A percentile compares a stretch with the other conserved stretches of the same genome.
phyloP scores from a whole-genome alignment of 1,139 yeast species.

The Hansenula lynferdii region DNA sequence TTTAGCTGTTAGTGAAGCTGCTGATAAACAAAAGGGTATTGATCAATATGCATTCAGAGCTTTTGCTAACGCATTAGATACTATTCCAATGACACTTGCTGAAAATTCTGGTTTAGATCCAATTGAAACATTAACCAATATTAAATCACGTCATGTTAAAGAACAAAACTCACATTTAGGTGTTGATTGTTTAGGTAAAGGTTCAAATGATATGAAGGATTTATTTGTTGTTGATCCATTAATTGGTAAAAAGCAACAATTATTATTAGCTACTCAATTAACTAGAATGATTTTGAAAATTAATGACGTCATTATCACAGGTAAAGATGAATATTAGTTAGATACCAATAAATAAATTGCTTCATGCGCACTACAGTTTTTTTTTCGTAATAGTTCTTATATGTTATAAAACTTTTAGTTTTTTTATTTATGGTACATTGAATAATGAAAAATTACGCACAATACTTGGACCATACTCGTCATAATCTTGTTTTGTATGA shows the following conservation, averaged over 20 bases:
- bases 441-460: conserved; percentile 95
- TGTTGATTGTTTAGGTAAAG: conserved; percentile 89
- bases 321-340: conserved; percentile 65
- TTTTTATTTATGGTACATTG: conserved; percentile 61
- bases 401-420: not conserved
- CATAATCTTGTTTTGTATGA: conserved; percentile 95
- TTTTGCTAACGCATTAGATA: conserved; percentile 85
- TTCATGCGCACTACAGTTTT: no score
- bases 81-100: conserved; percentile 91
- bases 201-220: conserved; percentile 88
- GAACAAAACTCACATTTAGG: conserved; percentile 73
- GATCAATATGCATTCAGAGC: conserved; percentile 98
- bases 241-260: conserved; percentile 95
- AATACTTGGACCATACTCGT: conserved; percentile 95
- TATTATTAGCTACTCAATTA: conserved; percentile 90
- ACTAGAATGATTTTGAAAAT: conserved; percentile 97
- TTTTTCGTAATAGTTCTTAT: not conserved
- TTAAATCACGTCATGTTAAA: conserved; percentile 81
- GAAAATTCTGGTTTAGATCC: conserved; percentile 96
- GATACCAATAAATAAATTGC: no score
- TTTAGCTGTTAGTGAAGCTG: conserved; percentile 85
- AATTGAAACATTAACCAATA: conserved; percentile 77
- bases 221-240: conserved; percentile 94
- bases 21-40: conserved; percentile 89
- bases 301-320: conserved; percentile 91